Percentiles rank a stretch among this genome's conserved stretches.
These are phyloP conservation scores for Phaseolus coccineus DNA, from an alignment of 331 rosid genomes.

Conservation along the genomic window DNA sequence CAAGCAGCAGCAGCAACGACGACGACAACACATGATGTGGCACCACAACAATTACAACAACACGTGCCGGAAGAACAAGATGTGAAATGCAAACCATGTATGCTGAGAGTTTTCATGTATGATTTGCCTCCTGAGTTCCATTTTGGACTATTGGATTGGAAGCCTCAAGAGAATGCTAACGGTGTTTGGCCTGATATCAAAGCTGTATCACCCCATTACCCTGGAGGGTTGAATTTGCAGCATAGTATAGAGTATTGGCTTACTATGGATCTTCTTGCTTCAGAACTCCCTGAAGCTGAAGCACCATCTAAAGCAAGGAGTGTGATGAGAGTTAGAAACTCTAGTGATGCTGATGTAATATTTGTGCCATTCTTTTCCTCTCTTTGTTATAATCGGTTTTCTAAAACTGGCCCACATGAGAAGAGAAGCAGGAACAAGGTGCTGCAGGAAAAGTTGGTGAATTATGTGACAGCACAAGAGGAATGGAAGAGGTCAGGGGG, in stretches of 20 bases:
- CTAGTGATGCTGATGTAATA: conserved; percentile 73
- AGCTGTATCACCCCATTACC: conserved; percentile 55
- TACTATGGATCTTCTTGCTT: conserved; percentile 78
- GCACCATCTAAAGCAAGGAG: conserved; percentile 37
- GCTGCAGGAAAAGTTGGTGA: conserved; percentile 70
- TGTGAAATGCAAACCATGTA: conserved; percentile 36
- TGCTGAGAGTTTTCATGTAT: conserved; percentile 76
- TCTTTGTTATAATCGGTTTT: conserved; percentile 66
- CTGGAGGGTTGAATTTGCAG: conserved; percentile 84
- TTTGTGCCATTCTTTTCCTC: conserved; percentile 91
- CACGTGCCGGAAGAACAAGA: not conserved
- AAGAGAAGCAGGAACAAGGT: conserved; percentile 61
- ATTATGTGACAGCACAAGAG: conserved; percentile 56
- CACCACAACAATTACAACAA: not conserved
- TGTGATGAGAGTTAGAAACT: conserved; percentile 66
- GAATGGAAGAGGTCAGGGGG: conserved; percentile 86
- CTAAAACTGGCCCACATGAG: conserved; percentile 48
- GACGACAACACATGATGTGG: not conserved
- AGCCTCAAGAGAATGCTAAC: conserved; percentile 38
- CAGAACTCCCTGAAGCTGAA: conserved; percentile 50
- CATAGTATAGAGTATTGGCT: conserved; percentile 95
- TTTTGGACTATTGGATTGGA: conserved; percentile 77
- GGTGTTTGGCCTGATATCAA: conserved; percentile 78
- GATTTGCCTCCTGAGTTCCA: conserved; percentile 78
- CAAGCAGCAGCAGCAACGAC: conserved; percentile 12